A percentile compares a stretch with the other conserved stretches of the same genome.
phyloP scores from a whole-genome alignment of 2,329 filamentous ascomycete genomes.

The Aspergillaceae sp. region DNA sequence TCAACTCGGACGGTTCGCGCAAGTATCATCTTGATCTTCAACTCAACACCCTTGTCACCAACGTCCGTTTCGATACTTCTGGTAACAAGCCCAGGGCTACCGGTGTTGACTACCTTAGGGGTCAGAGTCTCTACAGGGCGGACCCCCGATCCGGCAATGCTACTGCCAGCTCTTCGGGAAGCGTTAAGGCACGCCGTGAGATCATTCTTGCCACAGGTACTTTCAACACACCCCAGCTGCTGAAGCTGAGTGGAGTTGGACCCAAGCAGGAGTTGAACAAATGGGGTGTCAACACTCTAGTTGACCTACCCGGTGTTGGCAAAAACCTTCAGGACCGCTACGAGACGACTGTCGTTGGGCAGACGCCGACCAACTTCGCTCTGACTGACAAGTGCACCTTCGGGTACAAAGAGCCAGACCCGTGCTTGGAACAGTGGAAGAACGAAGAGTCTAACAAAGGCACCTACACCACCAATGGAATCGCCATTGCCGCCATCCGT shows the following conservation, averaged over 20 bases:
- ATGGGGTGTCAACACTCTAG: conserved; percentile 44
- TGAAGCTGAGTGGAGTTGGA: conserved; percentile 55
- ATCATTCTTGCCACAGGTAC: conserved; percentile 44
- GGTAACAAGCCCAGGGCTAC: conserved; percentile 32
- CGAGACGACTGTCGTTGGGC: conserved; percentile 45
- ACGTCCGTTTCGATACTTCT: conserved; percentile 34
- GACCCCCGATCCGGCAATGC: conserved; percentile 27
- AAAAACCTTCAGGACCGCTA: conserved; percentile 56
- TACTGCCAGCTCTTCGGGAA: conserved; percentile 28
- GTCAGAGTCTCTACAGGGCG: conserved; percentile 39
- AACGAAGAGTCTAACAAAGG: conserved; percentile 32
- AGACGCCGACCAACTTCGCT: conserved; percentile 26
- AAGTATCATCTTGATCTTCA: conserved; percentile 49
- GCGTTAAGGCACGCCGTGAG: conserved; percentile 32
- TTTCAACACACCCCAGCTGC: conserved; percentile 55
- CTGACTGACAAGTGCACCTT: conserved; percentile 25
- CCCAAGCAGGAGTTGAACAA: conserved; percentile 43
- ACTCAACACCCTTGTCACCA: conserved; percentile 40
- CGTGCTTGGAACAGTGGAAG: conserved; percentile 38
- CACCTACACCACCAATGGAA: conserved; percentile 44
- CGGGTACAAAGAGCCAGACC: conserved; percentile 22
- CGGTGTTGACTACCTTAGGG: conserved; percentile 41
- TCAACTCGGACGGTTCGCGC: conserved; percentile 42
- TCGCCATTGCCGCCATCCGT: conserved; percentile 42
- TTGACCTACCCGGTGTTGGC: conserved; percentile 52